Evolutionary conservation across 805 yeast species (phyloP).

Genomic region (Teunomyces gatunensis): DNA sequence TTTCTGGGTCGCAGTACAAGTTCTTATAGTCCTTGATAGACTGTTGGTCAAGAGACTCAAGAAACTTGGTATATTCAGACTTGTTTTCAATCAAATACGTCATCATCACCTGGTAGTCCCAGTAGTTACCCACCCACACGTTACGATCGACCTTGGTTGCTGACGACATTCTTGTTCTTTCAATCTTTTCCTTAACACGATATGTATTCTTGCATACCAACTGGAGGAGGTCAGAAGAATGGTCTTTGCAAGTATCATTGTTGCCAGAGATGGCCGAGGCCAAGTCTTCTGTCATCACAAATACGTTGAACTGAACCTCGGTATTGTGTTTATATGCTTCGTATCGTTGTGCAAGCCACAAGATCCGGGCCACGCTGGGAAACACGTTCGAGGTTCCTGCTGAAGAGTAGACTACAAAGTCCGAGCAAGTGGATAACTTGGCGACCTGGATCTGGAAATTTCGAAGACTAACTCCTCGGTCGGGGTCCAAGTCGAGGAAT

Average conservation of each 20-base stretch:
- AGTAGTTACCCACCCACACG: conserved; percentile 81
- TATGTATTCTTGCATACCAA: conserved; percentile 63
- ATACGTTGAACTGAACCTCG: conserved; percentile 17
- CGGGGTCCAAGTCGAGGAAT: conserved; percentile 64
- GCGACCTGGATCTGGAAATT: conserved; percentile 84
- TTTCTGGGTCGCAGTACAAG: conserved; percentile 47
- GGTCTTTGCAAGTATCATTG: conserved; percentile 12
- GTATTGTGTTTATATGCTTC: conserved; percentile 13
- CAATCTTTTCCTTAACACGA: conserved; percentile 72
- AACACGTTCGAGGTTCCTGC: conserved; percentile 8
- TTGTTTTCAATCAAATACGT: conserved; percentile 12
- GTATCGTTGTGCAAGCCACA: conserved; percentile 38
- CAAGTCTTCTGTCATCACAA: conserved; percentile 14
- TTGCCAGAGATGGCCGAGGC: conserved; percentile 5
- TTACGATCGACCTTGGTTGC: conserved; percentile 57
- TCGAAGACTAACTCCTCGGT: conserved; percentile 70
- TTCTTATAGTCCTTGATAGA: conserved; percentile 3
- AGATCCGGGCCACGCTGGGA: conserved; percentile 28
- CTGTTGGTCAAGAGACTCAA: conserved; percentile 3
- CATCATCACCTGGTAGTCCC: conserved; percentile 57
- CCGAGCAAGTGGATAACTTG: conserved; percentile 73
- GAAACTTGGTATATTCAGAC: conserved; percentile 5
- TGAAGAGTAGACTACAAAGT: conserved; percentile 62
- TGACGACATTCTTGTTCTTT: conserved; percentile 77
- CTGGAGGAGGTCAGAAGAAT: conserved; percentile 4